These are phyloP conservation scores for Saraca asoca DNA, from an alignment of 331 rosid species.

Conservation along the genomic window DNA sequence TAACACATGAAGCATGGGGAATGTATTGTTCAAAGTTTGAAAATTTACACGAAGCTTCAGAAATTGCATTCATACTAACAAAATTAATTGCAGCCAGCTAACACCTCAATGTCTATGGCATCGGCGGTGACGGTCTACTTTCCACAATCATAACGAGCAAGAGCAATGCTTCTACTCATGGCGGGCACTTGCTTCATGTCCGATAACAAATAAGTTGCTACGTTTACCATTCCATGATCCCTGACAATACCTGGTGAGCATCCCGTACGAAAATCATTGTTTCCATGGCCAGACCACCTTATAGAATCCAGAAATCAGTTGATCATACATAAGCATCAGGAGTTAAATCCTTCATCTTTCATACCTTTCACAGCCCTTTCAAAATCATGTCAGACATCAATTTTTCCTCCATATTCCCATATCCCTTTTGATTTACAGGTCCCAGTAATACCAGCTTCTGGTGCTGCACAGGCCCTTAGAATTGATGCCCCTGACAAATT, in stretches of 20 bases:
- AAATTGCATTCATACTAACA: constrained; percentile 49
- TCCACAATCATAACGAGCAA: too few species aligned
- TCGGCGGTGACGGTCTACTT: too few species aligned
- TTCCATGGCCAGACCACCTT: constrained; percentile 71
- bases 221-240: too few species aligned
- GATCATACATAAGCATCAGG: constrained; percentile 81
- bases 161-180: too few species aligned
- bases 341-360: constrained; percentile 73
- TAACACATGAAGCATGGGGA: constrained; percentile 72
- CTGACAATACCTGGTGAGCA: constrained; percentile 72
- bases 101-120: too few species aligned
- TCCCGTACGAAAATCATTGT: constrained; percentile 74
- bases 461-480: constrained; percentile 61
- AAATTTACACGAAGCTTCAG: constrained; percentile 55
- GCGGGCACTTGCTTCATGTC: too few species aligned
- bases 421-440: constrained; percentile 58
- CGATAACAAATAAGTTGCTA: too few species aligned
- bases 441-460: constrained; percentile 66
- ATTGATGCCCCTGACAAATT: constrained; percentile 50
- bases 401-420: constrained; percentile 71
- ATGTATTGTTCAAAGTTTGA: constrained; percentile 58
- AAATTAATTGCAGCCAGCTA: constrained; percentile 66
- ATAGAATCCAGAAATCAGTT: constrained; percentile 70
- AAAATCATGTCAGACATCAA: constrained; percentile 60
- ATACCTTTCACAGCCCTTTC: constrained; percentile 69